phyloP scores from a whole-genome alignment of 768 basidiomycete genomes.

The Fomitopsis serialis region DNA sequence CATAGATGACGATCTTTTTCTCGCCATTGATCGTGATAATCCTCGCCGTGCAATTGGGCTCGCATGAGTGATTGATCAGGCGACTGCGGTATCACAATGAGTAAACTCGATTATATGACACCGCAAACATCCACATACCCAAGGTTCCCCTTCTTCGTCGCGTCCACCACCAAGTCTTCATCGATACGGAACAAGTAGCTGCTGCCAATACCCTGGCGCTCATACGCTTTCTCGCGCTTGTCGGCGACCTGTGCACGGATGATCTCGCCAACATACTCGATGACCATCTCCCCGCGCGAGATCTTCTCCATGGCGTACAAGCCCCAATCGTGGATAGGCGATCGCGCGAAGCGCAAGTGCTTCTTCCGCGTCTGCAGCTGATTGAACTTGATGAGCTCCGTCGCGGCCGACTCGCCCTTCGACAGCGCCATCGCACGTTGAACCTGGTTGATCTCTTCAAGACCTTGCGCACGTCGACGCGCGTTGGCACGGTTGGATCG shows the following conservation, averaged over 20 bases:
- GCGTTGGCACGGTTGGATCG: conserved; percentile 91
- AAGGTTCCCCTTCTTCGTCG: conserved; percentile 98
- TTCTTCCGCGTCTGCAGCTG: conserved; percentile 98
- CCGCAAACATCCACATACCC: conserved; percentile 55
- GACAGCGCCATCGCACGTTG: conserved; percentile 74
- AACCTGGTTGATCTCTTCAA: conserved; percentile 93
- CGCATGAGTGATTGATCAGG: conserved; percentile 97
- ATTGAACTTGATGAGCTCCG: conserved; percentile 93
- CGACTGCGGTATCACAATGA: conserved; percentile 48
- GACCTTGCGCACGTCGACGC: conserved; percentile 82
- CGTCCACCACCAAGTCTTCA: conserved; percentile 96
- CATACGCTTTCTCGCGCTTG: conserved; percentile 94
- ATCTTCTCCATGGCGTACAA: conserved; percentile 97
- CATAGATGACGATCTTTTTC: conserved; percentile 99
- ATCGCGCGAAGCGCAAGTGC: conserved; percentile 89
- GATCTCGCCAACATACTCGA: conserved; percentile 98
- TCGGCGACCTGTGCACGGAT: conserved; percentile 95
- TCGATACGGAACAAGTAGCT: conserved; percentile 98
- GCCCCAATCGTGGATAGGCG: conserved; percentile 98
- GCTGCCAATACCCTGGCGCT: conserved; percentile 95
- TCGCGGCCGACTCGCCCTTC: conserved; percentile 67
- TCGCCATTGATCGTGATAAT: conserved; percentile 88
- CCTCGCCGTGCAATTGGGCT: conserved; percentile 89
- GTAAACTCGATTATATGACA: neutral
- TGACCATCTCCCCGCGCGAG: conserved; percentile 93